Evolutionary conservation across 129 eudicot species (phyloP).

Genomic region (Chrysanthemum seticuspe): DNA sequence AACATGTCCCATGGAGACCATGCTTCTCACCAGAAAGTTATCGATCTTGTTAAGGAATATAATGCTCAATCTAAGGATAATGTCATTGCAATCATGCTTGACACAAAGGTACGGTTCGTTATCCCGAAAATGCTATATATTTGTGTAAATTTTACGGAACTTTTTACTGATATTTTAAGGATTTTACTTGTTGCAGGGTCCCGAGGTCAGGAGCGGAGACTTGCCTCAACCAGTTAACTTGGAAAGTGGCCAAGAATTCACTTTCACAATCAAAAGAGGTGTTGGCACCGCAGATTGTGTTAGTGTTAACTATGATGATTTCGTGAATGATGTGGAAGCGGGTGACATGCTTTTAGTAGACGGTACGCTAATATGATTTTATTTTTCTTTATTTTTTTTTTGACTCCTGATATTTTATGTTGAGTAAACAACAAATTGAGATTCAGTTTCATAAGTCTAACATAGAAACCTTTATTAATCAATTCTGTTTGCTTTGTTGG

Average conservation of each 20-base stretch:
- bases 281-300: slow-evolving; percentile 93
- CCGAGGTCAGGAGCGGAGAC: slow-evolving; percentile 98
- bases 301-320: slow-evolving; percentile 97
- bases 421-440: neutral
- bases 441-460: too few relatives aligned
- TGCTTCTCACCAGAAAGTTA: slow-evolving; percentile 93
- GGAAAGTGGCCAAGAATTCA: slow-evolving; percentile 80
- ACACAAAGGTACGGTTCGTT: slow-evolving; percentile 69
- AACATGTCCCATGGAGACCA: slow-evolving; percentile 99
- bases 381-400: too few relatives aligned
- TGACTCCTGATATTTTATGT: neutral
- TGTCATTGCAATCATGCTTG: slow-evolving; percentile 98
- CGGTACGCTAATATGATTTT: slow-evolving; percentile 50
- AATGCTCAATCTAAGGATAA: slow-evolving; percentile 86
- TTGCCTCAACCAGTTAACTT: slow-evolving; percentile 86
- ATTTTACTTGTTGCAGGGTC: slow-evolving; percentile 56
- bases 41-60: slow-evolving; percentile 92
- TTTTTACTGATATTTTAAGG: slow-evolving; percentile 5
- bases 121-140: neutral
- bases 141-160: neutral
- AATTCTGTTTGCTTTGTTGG: too few relatives aligned
- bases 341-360: slow-evolving; percentile 99
- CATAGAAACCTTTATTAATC: too few relatives aligned
- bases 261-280: slow-evolving; percentile 94
- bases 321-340: slow-evolving; percentile 94